These are phyloP conservation scores for Linum trigynum DNA, from an alignment of 345 rosid species.

Conservation along the genomic window DNA sequence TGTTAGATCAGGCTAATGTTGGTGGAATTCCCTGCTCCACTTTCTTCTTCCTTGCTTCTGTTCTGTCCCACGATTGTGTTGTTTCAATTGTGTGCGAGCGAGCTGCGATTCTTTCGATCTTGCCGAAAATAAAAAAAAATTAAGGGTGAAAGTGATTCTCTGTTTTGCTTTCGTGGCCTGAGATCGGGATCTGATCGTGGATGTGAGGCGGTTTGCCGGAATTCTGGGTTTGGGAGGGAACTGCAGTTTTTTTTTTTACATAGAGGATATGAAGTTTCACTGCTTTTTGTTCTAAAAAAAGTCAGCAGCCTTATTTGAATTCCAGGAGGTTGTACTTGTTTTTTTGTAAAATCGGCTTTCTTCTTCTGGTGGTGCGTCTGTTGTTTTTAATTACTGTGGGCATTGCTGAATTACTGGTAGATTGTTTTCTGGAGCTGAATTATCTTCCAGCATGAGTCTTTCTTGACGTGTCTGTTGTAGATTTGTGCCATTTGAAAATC, in stretches of 20 bases:
- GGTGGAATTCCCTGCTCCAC: neutral
- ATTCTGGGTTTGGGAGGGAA: conserved; percentile 10
- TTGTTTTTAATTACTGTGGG: neutral
- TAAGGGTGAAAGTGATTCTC: neutral
- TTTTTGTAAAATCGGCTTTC: conserved; percentile 1
- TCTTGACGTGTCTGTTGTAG: neutral
- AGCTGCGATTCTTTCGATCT: neutral
- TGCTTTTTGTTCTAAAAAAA: neutral
- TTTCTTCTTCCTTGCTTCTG: neutral
- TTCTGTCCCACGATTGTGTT: neutral
- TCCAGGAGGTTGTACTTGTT: conserved; percentile 1
- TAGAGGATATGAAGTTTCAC: neutral
- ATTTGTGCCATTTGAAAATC: neutral
- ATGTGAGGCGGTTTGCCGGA: conserved; percentile 4
- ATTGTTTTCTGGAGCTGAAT: neutral
- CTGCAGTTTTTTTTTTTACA: neutral
- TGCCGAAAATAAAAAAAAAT: neutral
- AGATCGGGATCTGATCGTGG: conserved; percentile 35
- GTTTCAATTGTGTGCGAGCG: neutral
- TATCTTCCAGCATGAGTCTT: neutral
- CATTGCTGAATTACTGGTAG: neutral
- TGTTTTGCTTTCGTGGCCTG: neutral
- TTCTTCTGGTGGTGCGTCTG: neutral
- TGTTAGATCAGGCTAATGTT: neutral
- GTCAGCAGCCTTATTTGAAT: neutral